Evolutionary conservation across 345 rosid genomes (phyloP), one percentile per base, ranked within the genome.

Genomic region (Raphanus raphanistrum): DNA sequence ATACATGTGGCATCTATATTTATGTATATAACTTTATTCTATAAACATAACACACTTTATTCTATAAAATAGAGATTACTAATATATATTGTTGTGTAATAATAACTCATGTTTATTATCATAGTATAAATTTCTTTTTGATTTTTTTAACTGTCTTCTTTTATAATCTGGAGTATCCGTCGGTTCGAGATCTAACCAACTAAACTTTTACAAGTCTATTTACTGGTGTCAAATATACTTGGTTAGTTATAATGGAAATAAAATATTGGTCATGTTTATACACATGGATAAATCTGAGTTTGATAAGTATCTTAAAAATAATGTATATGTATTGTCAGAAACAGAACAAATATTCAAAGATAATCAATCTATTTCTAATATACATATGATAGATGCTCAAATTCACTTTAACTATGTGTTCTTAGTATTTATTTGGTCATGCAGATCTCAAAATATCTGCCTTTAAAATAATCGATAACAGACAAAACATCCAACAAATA

Each of bases 401-500:
- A 16, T 63, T 21, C 59, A n/a, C 13, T 57, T 55, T 38, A n/a
- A 68, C n/a, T 62, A 32, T 61, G 26, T 61, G 6, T 25, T 66
- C n/a, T 55, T 35, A 17, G 16, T 55, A 15, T 36, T 33, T 38
- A 36, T 36, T 5, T 66, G 36, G 17, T 54, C 4, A 48, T 8
- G 60, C 27, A 33, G 32, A 35, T 50, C 17, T 21, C 2, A 26
- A 70, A 70, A 70, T 77, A 70, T 77, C 35, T 77, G 2, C 8
- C 32, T 11, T 55, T 28, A 3, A 8, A 36, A 28, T n/a, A 60
- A 63, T 63, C 66, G 16, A 28, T 38, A 62, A 55, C 60, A 59
- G 68, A 66, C 77, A 66, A 58, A 73, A 66, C 81, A 66, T 15
- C 43, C 73, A 32, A 33, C 73, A 66, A 32, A 72, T 57, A 71